Percentiles rank a stretch among this genome's conserved stretches.
Conservation (phyloP, 805 yeast species). For the Kazachstania taianensis region DNA sequence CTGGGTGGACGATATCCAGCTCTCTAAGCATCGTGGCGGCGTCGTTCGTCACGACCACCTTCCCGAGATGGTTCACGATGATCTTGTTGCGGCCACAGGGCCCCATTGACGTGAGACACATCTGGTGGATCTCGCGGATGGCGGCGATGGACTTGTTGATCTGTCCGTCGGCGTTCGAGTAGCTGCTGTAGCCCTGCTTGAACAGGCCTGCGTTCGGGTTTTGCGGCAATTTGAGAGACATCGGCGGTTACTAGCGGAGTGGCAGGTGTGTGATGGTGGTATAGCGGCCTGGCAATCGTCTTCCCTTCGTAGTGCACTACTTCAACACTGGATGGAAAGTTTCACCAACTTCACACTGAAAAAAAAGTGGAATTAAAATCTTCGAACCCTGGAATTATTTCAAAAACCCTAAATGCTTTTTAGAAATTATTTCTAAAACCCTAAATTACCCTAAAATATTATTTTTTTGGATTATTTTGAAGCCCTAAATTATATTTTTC, state of each 20-base stretch:
- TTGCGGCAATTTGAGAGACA: slow-evolving; percentile 86
- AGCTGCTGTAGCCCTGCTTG: slow-evolving; percentile 88
- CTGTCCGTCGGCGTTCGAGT: slow-evolving; percentile 88
- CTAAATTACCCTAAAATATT: too few species aligned
- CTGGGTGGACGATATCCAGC: slow-evolving; percentile 92
- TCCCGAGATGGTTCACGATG: slow-evolving; percentile 79
- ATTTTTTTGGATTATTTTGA: too few species aligned
- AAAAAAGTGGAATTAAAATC: too few species aligned
- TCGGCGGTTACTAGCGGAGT: slow-evolving; percentile 19
- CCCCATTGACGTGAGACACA: slow-evolving; percentile 91
- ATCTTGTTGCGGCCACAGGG: slow-evolving; percentile 97
- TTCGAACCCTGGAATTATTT: not conserved
- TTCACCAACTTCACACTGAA: too few species aligned
- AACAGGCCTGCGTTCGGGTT: slow-evolving; percentile 91
- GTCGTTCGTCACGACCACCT: slow-evolving; percentile 84
- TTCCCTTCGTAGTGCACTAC: not conserved
- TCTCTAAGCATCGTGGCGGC: slow-evolving; percentile 97
- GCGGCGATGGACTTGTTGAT: slow-evolving; percentile 88
- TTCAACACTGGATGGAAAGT: not conserved
- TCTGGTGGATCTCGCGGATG: slow-evolving; percentile 81
- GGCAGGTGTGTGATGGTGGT: not conserved
- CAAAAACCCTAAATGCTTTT: not conserved
- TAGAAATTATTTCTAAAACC: too few species aligned
- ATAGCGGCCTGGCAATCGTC: not conserved
- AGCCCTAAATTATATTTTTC: too few species aligned